Evolutionary conservation across 176 grass and related monocot genomes (phyloP).

Genomic region (Phyllostachys edulis): DNA sequence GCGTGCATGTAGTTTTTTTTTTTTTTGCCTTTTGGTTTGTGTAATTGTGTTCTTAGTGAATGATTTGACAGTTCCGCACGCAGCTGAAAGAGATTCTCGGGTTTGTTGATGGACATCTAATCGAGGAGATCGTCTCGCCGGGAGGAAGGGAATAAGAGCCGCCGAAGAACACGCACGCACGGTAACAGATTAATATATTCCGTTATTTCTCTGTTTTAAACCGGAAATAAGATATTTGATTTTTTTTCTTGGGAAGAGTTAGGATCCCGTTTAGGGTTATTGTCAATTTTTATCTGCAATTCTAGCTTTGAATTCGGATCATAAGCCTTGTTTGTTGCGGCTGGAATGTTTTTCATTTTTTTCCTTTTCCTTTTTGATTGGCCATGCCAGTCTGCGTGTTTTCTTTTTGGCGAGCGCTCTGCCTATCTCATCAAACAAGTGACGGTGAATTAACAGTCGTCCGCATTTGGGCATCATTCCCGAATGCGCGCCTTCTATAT

Average conservation of each 20-base stretch:
- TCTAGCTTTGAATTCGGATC: background rate
- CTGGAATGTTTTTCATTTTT: background rate
- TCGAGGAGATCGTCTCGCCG: background rate
- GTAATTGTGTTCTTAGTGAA: background rate
- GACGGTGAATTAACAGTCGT: background rate
- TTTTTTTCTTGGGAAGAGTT: background rate
- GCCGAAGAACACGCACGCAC: constrained; percentile 13
- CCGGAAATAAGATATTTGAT: background rate
- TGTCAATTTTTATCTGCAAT: background rate
- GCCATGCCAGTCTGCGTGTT: background rate
- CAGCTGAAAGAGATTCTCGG: background rate
- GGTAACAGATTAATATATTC: background rate
- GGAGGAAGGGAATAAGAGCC: background rate
- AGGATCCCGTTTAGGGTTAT: background rate
- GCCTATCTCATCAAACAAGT: background rate
- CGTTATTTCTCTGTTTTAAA: background rate
- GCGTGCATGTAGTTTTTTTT: background rate
- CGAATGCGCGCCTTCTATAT: background rate
- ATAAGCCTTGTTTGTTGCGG: background rate
- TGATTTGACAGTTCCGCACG: background rate
- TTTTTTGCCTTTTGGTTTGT: background rate
- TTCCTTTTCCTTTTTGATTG: background rate
- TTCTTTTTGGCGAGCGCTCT: background rate
- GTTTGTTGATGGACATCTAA: constrained; percentile 49
- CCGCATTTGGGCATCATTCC: background rate